These are phyloP conservation scores for Tolypocladium ophioglossoides DNA, from an alignment of 2,329 filamentous ascomycete species.

Conservation along the genomic window DNA sequence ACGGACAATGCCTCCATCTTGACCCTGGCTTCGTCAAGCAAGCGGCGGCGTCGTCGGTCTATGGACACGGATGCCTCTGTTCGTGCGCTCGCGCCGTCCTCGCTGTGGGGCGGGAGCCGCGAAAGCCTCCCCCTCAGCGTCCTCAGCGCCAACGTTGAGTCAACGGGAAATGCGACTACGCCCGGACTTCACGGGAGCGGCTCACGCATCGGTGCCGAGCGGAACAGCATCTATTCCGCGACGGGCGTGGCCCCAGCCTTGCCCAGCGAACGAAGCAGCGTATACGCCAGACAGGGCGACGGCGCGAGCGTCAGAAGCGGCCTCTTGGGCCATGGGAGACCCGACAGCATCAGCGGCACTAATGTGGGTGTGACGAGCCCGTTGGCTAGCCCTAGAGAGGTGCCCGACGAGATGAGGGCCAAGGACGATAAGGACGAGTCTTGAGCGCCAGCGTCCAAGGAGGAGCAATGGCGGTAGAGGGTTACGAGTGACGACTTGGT, in stretches of 20 bases:
- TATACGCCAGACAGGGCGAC: constrained; percentile 62
- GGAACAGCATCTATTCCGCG: constrained; percentile 73
- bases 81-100: constrained; percentile 72
- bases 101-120: constrained; percentile 70
- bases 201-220: constrained; percentile 40
- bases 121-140: constrained; percentile 73
- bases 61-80: constrained; percentile 82
- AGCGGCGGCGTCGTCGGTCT: constrained; percentile 64
- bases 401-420: constrained; percentile 23
- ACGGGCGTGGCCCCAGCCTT: constrained; percentile 57
- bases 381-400: constrained; percentile 46
- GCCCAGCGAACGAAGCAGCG: constrained; percentile 68
- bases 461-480: background rate
- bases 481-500: constrained; percentile 1
- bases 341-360: constrained; percentile 74
- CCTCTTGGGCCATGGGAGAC: constrained; percentile 62
- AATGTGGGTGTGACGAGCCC: constrained; percentile 54
- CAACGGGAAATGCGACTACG: constrained; percentile 30
- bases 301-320: constrained; percentile 72
- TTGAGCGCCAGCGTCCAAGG: background rate
- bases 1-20: constrained; percentile 81
- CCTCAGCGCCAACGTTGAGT: constrained; percentile 59
- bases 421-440: constrained; percentile 17
- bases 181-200: constrained; percentile 43
- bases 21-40: constrained; percentile 73